Evolutionary conservation across 768 basidiomycete genomes (phyloP).

Genomic region (Filobasidium wieringae): DNA sequence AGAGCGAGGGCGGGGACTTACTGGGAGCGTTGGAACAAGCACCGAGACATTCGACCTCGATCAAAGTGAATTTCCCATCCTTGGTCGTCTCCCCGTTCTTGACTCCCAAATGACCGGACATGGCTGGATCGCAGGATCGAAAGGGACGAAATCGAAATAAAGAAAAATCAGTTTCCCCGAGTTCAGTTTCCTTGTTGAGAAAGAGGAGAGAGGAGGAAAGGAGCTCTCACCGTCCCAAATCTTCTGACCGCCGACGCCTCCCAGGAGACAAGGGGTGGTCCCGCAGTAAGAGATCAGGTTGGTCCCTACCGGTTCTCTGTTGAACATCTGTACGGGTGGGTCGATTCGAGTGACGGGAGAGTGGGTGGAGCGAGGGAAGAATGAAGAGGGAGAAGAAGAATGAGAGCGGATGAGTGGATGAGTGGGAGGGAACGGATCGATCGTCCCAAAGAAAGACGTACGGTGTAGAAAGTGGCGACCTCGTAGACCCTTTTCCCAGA

Average conservation of each 20-base stretch:
- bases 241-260: constrained; percentile 63
- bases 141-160: too few species aligned
- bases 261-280: constrained; percentile 93
- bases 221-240: constrained; percentile 41
- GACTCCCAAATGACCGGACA: constrained; percentile 71
- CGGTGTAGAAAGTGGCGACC: constrained; percentile 95
- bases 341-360: neutral
- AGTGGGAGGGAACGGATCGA: too few species aligned
- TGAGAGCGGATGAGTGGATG: too few species aligned
- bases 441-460: neutral
- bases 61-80: constrained; percentile 91
- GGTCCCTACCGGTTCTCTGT: constrained; percentile 88
- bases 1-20: constrained; percentile 19
- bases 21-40: constrained; percentile 77
- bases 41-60: constrained; percentile 97
- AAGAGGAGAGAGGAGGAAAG: neutral
- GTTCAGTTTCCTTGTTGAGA: constrained; percentile 41
- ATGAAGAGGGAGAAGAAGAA: too few species aligned
- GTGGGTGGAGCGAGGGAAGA: too few species aligned
- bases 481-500: constrained; percentile 63
- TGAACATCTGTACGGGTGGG: constrained; percentile 60
- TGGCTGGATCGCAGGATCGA: constrained; percentile 43
- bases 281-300: constrained; percentile 98
- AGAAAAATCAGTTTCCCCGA: too few species aligned
- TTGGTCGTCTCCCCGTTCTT: constrained; percentile 83